Evolutionary conservation across 352 stramenopile species (phyloP), one percentile per base, ranked within the genome.

Genomic region (Halophytophthora batemanensis): DNA sequence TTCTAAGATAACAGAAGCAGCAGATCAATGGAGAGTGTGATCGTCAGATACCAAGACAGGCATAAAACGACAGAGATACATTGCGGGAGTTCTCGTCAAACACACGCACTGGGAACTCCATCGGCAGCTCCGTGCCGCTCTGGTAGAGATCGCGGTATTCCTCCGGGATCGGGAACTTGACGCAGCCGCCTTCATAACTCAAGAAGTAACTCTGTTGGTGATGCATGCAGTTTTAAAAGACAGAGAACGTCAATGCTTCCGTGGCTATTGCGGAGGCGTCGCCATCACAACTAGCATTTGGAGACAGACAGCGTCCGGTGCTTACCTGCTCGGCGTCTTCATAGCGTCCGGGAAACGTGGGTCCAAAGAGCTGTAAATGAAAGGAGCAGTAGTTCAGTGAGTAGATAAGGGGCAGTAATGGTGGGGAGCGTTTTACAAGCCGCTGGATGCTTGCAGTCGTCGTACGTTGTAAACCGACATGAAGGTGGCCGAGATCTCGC

Each of bases 391-490:
- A 36, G 11, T 33, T 12, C 13, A 3, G 3, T 28, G 13, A 43
- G 37, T 12, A 43, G 7, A 23, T 25, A 11, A 44, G 15, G 14
- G 15, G 7, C 33, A 50, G 6, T 31, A 33, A 25, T 14, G 4
- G 25, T 6, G 37, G 34, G 13, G 5, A 56, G 5, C 13, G 25
- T 40, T 3, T 8, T 54, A 15, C 12, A 42, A 23, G 28, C 0
- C 21, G 34, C 4, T 34, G 2, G 17, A 49, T 2, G 17, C 50
- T 17, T 18, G 25, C 25, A 31, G 8, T 31, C 25, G 4, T 50
- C 64, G 29, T 66, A 94, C 84, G 41, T 94, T 90, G 67, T 94
- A 94, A 13, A 94, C 70, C 18, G 84, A 92, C 75, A 93, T 90
- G 64, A 92, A 94, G 23, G 84, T 93, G 28, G 84, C 76, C 10